Evolutionary conservation across 2,329 filamentous ascomycete species (phyloP).

Genomic region (Phyllosticta citrichinensis): DNA sequence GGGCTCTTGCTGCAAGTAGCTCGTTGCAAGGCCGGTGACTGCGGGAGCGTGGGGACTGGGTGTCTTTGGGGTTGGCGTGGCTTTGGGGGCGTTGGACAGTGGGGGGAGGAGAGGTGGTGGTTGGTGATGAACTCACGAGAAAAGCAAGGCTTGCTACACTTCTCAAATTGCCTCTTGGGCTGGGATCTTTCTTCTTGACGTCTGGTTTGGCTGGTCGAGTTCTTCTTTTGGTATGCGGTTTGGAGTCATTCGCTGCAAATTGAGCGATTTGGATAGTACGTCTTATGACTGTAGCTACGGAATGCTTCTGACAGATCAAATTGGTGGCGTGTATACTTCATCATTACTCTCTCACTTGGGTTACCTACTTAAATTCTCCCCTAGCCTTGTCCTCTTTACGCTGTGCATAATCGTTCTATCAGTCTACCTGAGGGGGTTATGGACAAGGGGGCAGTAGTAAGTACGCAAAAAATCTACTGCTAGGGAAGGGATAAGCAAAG

Average conservation of each 20-base stretch:
- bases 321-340: too few relatives aligned
- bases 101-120: neutral
- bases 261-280: neutral
- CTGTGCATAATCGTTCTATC: too few relatives aligned
- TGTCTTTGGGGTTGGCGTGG: neutral
- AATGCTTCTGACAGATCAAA: neutral
- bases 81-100: neutral
- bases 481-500: too few relatives aligned
- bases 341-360: too few relatives aligned
- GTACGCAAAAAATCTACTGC: too few relatives aligned
- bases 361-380: too few relatives aligned
- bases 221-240: neutral
- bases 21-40: neutral
- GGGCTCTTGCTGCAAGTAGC: slow-evolving; percentile 3
- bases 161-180: neutral
- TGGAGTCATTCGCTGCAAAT: neutral
- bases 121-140: neutral
- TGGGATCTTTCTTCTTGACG: neutral
- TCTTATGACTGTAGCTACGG: neutral
- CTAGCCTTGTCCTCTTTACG: too few relatives aligned
- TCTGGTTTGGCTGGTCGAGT: neutral
- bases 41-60: neutral
- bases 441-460: too few relatives aligned
- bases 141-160: neutral
- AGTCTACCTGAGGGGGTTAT: too few relatives aligned